Conservation (phyloP, 225 moss, liverwort and hornwort genomes). For the Polytrichum formosum region DNA sequence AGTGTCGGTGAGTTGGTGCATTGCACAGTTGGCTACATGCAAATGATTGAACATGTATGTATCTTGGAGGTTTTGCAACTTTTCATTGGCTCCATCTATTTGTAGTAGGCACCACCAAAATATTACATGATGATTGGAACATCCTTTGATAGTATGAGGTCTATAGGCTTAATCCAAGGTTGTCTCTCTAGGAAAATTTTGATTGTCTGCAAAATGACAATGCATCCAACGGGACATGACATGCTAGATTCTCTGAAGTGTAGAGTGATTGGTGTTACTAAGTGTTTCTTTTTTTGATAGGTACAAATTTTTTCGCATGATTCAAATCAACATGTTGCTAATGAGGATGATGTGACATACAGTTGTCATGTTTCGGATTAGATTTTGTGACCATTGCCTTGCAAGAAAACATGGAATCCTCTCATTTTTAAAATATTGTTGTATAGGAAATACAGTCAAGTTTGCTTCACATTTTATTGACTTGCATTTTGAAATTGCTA, state of each 20-base stretch:
- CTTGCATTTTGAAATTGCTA: no score
- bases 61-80: background rate
- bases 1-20: constrained; percentile 74
- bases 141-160: background rate
- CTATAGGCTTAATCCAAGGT: no score
- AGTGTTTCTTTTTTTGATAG: constrained; percentile 36
- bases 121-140: background rate
- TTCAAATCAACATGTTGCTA: constrained; percentile 91
- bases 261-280: no score
- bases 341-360: constrained; percentile 93
- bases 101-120: no score
- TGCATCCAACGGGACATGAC: no score
- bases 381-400: background rate
- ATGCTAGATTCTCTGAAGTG: background rate
- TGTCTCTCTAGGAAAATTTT: no score
- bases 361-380: constrained; percentile 93
- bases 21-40: constrained; percentile 93
- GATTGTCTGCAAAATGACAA: no score
- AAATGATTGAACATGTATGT: constrained; percentile 90
- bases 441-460: no score
- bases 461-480: no score
- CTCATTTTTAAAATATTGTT: no score
- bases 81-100: no score
- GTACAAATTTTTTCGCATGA: constrained; percentile 92
- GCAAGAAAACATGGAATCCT: no score